Evolutionary conservation across 495 filamentous ascomycete genomes (phyloP), one percentile per base, ranked within the genome.

Genomic region (Collariella sp.): DNA sequence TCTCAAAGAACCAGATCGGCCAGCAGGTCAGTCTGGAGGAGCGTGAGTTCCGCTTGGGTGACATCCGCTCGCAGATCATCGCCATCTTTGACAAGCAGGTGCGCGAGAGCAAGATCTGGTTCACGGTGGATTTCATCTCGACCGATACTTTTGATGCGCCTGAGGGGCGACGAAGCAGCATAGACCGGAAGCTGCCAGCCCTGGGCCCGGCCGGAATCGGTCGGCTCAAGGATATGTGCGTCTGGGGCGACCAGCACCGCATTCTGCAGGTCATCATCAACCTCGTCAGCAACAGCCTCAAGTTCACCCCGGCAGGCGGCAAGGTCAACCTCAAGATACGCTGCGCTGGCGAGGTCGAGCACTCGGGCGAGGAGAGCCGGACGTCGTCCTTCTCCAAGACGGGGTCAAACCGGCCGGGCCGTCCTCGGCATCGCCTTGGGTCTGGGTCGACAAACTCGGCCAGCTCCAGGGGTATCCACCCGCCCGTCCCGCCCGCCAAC

Each of bases 1-100:
- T 96, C 71, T 91, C 85, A 54, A 93, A 91, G 68, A 96, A 96
- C 66, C 88, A 95, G 70, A 87, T 94, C 50, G 90, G 91, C 0
- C 82, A 90, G 50, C 75, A 78, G 52, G 71, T 95, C 23, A 82
- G 72, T 33, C 69, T 95, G 3, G 89, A 96, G 49, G 87, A 95
- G 62, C 87, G 81, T 53, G 89, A 91, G 61, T 96, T 96, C 59
- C 78, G 82, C 34, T 62, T 96, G 18, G 79, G 80, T 10, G 90
- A 95, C 55, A 80, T 95, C 52, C 79, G 80, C 49, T 80, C 85
- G 13, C 91, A 95, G 62, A 74, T 95, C 20, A 62, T 82, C 18
- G 85, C 87, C 11, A 91, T 95, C 45, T 96, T 96, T 60, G 87
- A 87, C 50, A 90, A 91, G 64, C 89, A 94, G 65, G 87, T 88